Conservation (phyloP, 31 red algal genomes). For the Odonthalia washingtoniensis region DNA sequence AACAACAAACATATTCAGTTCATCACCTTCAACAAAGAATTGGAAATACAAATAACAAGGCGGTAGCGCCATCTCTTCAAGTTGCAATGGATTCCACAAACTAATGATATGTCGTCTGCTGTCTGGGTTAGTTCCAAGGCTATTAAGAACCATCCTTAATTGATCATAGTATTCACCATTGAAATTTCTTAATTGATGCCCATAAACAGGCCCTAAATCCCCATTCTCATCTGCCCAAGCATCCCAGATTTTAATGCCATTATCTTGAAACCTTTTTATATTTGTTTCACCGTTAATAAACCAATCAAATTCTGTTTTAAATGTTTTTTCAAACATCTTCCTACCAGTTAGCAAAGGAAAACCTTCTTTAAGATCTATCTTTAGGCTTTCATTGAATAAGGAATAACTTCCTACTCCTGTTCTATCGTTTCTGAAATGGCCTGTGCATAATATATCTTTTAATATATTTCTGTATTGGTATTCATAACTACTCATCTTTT, state of each 20-base stretch:
- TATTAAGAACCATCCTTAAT: neutral
- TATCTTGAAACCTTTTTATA: neutral
- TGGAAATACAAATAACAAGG: slow-evolving; percentile 14
- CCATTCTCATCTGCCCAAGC: slow-evolving; percentile 26
- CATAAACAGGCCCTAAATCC: slow-evolving; percentile 22
- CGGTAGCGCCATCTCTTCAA: slow-evolving; percentile 14
- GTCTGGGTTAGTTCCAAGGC: neutral
- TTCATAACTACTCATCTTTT: too few relatives aligned
- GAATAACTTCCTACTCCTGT: slow-evolving; percentile 8
- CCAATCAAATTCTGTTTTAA: neutral
- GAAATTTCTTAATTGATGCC: neutral
- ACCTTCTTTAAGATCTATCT: neutral
- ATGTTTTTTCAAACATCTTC: neutral
- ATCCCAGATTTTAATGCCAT: slow-evolving; percentile 19
- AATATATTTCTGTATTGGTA: slow-evolving; percentile 4
- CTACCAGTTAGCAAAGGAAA: slow-evolving; percentile 13
- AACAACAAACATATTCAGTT: neutral
- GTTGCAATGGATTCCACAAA: neutral
- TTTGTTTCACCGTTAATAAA: slow-evolving; percentile 16
- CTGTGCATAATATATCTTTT: slow-evolving; percentile 10
- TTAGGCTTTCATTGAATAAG: neutral
- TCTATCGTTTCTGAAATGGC: neutral
- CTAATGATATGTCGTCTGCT: neutral
- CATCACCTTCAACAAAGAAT: neutral
- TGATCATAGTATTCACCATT: neutral